phyloP scores from a whole-genome alignment of 164 flowering plant species.

The Nelumbo lutea region DNA sequence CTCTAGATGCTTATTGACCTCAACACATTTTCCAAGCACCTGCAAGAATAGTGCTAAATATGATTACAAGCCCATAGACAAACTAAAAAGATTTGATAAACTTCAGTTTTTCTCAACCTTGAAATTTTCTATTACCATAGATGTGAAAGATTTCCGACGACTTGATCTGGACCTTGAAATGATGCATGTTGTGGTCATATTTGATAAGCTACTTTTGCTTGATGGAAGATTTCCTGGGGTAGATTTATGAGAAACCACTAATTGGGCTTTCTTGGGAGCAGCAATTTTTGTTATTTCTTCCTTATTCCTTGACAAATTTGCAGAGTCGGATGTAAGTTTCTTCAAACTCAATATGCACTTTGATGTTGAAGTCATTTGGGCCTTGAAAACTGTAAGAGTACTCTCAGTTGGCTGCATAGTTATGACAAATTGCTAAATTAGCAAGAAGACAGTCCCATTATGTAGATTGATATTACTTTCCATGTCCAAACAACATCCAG shows the following conservation, averaged over 20 bases:
- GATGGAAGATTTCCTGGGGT: constrained; percentile 23
- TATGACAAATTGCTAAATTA: background rate
- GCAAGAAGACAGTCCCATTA: background rate
- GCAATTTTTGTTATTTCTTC: constrained; percentile 17
- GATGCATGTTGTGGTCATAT: constrained; percentile 14
- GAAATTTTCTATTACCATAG: constrained; percentile 46
- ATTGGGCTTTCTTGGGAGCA: constrained; percentile 14
- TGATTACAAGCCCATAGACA: constrained; percentile 1
- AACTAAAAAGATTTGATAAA: background rate
- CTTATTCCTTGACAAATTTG: constrained; percentile 27
- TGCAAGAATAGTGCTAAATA: constrained; percentile 19
- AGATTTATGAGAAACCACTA: constrained; percentile 21
- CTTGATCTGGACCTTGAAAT: constrained; percentile 29
- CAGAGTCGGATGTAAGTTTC: constrained; percentile 23
- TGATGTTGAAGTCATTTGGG: constrained; percentile 27
- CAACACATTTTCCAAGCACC: constrained; percentile 33
- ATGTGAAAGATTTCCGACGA: constrained; percentile 75
- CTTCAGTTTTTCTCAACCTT: constrained; percentile 37
- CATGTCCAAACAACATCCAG: background rate
- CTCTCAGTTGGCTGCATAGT: constrained; percentile 33
- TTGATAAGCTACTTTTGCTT: constrained; percentile 17
- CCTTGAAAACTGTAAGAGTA: constrained; percentile 14
- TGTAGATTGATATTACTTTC: background rate
- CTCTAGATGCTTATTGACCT: constrained; percentile 26
- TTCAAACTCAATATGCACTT: constrained; percentile 18